Percentiles rank a stretch among this genome's conserved stretches.
Conservation (phyloP, 2,329 filamentous ascomycete genomes). For the Akanthomyces muscarius region DNA sequence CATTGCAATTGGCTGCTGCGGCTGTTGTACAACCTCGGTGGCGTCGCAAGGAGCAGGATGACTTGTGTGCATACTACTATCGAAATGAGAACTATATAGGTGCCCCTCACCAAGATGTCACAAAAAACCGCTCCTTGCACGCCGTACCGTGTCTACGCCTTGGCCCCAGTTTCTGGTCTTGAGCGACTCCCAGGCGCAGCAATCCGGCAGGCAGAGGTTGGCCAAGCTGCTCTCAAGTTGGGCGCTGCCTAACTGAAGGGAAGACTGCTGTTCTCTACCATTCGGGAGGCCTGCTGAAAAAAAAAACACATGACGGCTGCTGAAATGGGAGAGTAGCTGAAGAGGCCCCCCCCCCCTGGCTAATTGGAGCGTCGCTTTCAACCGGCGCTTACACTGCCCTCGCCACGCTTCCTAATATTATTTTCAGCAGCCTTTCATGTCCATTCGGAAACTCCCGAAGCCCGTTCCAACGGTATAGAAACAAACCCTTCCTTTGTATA, state of each 20-base stretch:
- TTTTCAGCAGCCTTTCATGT: background rate
- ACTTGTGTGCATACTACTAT: conserved; percentile 15
- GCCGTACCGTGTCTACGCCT: conserved; percentile 10
- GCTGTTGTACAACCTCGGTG: conserved; percentile 14
- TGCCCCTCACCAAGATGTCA: conserved; percentile 15
- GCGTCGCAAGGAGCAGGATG: conserved; percentile 14
- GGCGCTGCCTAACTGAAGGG: background rate
- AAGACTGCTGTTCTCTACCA: background rate
- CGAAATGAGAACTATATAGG: conserved; percentile 17
- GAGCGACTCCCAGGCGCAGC: conserved; percentile 10
- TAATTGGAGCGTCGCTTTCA: conserved; percentile 4
- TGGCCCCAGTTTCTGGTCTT: conserved; percentile 11
- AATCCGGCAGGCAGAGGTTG: conserved; percentile 9
- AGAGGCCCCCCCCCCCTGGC: background rate
- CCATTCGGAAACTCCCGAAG: conserved; percentile 8
- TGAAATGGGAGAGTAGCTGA: conserved; percentile 5
- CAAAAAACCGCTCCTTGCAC: conserved; percentile 15
- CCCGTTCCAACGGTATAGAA: conserved; percentile 3
- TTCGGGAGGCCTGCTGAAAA: background rate
- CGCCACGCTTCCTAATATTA: background rate
- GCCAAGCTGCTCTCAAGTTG: background rate
- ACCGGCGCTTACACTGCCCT: conserved; percentile 7
- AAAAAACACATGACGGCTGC: background rate
- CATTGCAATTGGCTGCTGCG: conserved; percentile 10
- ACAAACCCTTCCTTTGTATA: background rate